Percentiles rank a stretch among this genome's conserved stretches.
Conservation (phyloP, 352 stramenopile species). For the Achlya hypogyna region DNA sequence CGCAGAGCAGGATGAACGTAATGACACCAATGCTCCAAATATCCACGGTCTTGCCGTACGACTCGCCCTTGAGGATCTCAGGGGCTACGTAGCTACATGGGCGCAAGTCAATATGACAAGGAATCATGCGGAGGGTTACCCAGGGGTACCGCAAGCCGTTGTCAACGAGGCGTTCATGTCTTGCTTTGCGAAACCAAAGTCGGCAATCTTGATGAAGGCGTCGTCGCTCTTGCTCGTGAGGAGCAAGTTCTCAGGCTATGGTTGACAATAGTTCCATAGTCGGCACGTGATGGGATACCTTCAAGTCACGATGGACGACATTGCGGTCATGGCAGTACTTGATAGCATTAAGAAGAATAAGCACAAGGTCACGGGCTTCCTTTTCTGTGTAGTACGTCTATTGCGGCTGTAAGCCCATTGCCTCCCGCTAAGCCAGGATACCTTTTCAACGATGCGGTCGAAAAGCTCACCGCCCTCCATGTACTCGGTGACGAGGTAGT, state of each 20-base stretch:
- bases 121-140: neutral
- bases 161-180: slow-evolving; percentile 49
- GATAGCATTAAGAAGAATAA: slow-evolving; percentile 80
- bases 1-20: slow-evolving; percentile 84
- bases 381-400: slow-evolving; percentile 87
- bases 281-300: slow-evolving; percentile 21
- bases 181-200: slow-evolving; percentile 91
- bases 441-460: slow-evolving; percentile 82
- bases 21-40: slow-evolving; percentile 84
- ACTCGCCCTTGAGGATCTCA: slow-evolving; percentile 75
- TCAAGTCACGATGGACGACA: slow-evolving; percentile 78
- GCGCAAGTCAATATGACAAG: neutral
- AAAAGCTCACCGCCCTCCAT: slow-evolving; percentile 90
- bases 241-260: slow-evolving; percentile 85
- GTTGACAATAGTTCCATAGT: neutral
- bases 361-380: slow-evolving; percentile 77
- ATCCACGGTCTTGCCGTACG: slow-evolving; percentile 74
- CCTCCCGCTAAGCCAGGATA: slow-evolving; percentile 11
- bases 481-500: slow-evolving; percentile 97
- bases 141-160: slow-evolving; percentile 65
- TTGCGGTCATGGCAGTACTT: slow-evolving; percentile 84
- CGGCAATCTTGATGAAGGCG: slow-evolving; percentile 84
- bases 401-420: neutral
- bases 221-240: slow-evolving; percentile 76
- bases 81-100: slow-evolving; percentile 59